phyloP scores from a whole-genome alignment of 768 basidiomycete species.

The Amanita phalloides region DNA sequence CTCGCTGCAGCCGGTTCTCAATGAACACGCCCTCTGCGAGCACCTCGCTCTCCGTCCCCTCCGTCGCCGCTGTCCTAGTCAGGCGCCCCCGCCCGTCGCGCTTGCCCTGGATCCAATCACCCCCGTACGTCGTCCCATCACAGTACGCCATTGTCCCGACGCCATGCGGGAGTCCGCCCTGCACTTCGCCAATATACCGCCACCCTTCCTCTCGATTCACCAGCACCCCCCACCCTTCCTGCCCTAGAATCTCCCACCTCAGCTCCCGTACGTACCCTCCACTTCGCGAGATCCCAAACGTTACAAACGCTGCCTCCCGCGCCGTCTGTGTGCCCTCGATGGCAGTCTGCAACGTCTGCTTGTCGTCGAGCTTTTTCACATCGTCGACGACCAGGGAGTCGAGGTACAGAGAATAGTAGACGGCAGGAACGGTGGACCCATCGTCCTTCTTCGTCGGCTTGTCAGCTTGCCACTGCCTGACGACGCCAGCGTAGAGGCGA shows the following conservation, averaged over 20 bases:
- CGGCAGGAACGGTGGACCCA: background rate
- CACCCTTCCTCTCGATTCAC: background rate
- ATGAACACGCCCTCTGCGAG: background rate
- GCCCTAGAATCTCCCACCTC: background rate
- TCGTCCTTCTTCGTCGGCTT: background rate
- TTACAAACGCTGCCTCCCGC: background rate
- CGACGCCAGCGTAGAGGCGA: background rate
- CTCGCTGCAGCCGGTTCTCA: background rate
- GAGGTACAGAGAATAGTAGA: background rate
- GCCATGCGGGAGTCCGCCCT: background rate
- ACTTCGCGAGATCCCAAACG: background rate
- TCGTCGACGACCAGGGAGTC: background rate
- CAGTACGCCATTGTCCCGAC: background rate
- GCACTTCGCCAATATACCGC: constrained; percentile 1
- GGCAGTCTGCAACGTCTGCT: background rate
- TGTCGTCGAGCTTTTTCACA: background rate
- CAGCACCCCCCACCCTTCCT: background rate
- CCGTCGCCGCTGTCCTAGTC: background rate
- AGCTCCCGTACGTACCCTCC: background rate
- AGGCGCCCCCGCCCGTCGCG: background rate
- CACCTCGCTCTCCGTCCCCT: background rate
- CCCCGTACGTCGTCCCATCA: background rate
- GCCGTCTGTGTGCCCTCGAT: background rate
- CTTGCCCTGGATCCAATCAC: background rate
- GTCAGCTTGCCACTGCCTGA: background rate